Conservation (phyloP, 2,329 filamentous ascomycete species). For the Clarireedia homoeocarpa region DNA sequence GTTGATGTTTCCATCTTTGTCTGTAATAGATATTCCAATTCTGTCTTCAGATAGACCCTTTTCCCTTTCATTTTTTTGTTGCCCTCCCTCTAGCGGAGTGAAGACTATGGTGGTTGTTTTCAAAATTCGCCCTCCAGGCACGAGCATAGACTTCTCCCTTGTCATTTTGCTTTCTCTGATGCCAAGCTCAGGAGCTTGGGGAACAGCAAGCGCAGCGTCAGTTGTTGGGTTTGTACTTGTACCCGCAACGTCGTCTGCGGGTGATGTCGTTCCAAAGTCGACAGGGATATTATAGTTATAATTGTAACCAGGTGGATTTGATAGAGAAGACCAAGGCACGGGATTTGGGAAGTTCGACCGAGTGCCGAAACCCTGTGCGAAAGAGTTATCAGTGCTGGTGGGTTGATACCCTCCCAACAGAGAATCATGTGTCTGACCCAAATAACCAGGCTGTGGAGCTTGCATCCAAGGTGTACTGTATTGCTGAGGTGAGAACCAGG, state of each 20-base stretch:
- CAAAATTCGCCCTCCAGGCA: background rate
- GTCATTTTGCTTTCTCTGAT: slow-evolving; percentile 9
- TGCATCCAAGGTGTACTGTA: no score
- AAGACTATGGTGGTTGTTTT: slow-evolving; percentile 2
- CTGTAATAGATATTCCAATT: slow-evolving; percentile 5
- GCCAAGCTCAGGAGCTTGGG: background rate
- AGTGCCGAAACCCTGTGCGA: no score
- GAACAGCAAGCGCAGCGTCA: background rate
- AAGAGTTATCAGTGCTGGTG: no score
- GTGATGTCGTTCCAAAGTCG: background rate
- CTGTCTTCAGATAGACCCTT: background rate
- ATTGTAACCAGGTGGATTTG: no score
- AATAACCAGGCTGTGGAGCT: no score
- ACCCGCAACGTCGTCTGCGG: background rate
- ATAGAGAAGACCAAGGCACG: no score
- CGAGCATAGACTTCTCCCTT: slow-evolving; percentile 4
- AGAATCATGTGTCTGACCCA: no score
- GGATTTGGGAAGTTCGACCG: no score
- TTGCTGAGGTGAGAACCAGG: no score
- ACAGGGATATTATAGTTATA: no score
- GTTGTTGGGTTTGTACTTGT: background rate
- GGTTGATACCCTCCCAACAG: no score
- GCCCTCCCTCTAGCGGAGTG: background rate
- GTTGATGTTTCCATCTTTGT: slow-evolving; percentile 6
- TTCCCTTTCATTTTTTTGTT: background rate